phyloP scores from a whole-genome alignment of 1,284 basidiomycete species.

The Testicularia cyperi region DNA sequence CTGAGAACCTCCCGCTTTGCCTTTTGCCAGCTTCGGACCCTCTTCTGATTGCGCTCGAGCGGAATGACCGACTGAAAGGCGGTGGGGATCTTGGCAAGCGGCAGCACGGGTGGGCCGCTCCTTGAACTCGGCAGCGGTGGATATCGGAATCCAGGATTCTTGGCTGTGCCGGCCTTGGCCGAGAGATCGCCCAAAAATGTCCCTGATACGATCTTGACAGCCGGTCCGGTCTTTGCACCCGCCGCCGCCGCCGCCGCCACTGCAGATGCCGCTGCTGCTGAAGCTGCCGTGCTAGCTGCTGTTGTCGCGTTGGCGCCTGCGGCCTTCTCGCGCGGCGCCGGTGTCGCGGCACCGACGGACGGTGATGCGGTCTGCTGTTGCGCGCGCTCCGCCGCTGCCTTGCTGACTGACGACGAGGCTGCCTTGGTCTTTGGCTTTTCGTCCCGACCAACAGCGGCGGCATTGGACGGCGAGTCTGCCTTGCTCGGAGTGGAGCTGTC shows the following conservation, averaged over 20 bases:
- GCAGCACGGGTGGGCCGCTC: slow-evolving; percentile 36
- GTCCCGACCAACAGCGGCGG: too few species aligned
- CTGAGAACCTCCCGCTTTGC: slow-evolving; percentile 44
- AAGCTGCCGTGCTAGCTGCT: not conserved
- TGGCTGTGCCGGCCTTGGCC: slow-evolving; percentile 28
- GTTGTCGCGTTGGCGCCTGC: not conserved
- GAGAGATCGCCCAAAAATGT: slow-evolving; percentile 27
- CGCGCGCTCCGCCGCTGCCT: not conserved
- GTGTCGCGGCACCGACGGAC: not conserved
- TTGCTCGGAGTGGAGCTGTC: not conserved
- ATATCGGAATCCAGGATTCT: slow-evolving; percentile 44
- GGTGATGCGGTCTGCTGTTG: too few species aligned
- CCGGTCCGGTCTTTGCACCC: not conserved
- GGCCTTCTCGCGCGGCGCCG: too few species aligned
- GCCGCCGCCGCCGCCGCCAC: not conserved
- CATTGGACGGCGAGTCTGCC: not conserved
- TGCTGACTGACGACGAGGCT: not conserved
- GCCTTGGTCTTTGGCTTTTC: not conserved
- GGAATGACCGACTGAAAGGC: slow-evolving; percentile 39
- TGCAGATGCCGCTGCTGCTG: not conserved
- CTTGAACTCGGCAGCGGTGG: slow-evolving; percentile 35
- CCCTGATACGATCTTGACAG: slow-evolving; percentile 30
- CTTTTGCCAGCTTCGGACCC: slow-evolving; percentile 39
- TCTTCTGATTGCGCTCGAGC: slow-evolving; percentile 27
- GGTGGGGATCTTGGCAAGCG: slow-evolving; percentile 40